Evolutionary conservation across 2,329 filamentous ascomycete genomes (phyloP).

Genomic region (Lecanicillium sp.): DNA sequence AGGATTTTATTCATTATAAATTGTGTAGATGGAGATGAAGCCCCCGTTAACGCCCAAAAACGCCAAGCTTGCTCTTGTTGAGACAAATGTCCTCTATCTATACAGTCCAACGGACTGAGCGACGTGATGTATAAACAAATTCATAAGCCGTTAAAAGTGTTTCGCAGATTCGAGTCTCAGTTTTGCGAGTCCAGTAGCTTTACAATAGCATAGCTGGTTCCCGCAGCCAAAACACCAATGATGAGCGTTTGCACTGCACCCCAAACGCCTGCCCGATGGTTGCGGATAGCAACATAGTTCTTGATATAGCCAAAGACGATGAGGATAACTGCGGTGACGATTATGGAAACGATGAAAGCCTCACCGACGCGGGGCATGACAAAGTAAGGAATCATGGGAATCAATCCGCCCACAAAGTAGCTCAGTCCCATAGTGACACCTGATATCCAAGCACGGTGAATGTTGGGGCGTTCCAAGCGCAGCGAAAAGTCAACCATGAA

Average conservation of each 20-base stretch:
- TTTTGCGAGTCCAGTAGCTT: constrained; percentile 38
- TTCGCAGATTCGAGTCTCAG: neutral
- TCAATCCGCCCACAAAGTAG: constrained; percentile 62
- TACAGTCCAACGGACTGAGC: no score
- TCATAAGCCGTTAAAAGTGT: neutral
- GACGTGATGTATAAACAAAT: no score
- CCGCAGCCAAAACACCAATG: constrained; percentile 57
- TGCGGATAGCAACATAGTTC: constrained; percentile 44
- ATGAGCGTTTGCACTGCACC: constrained; percentile 57
- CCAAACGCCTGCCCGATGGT: constrained; percentile 43
- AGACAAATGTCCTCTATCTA: no score
- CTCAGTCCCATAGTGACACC: constrained; percentile 59
- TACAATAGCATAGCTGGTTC: constrained; percentile 56
- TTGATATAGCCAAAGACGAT: constrained; percentile 59
- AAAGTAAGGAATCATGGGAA: constrained; percentile 66
- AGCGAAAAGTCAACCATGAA: constrained; percentile 55
- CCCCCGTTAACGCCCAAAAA: no score
- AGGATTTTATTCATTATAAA: no score
- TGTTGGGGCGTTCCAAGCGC: constrained; percentile 35
- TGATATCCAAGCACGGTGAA: constrained; percentile 40
- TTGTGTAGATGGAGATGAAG: no score
- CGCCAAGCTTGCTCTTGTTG: no score
- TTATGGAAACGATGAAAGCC: constrained; percentile 51
- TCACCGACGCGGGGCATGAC: constrained; percentile 36
- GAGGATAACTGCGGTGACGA: constrained; percentile 51